Evolutionary conservation across 164 flowering plant genomes (phyloP), one percentile per base, ranked within the genome.

Genomic region (Echeveria elegans): DNA sequence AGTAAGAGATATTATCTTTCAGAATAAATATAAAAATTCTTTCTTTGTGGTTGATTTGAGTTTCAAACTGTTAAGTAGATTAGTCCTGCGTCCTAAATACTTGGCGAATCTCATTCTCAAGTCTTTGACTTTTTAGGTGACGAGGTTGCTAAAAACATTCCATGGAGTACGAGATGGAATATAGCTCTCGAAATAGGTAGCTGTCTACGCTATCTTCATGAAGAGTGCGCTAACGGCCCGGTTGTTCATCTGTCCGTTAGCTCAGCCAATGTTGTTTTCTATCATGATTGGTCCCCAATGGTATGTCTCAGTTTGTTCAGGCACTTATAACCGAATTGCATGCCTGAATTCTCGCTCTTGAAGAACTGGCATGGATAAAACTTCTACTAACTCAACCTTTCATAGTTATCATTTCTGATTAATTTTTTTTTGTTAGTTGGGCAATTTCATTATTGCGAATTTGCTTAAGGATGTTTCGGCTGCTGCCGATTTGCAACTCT

Each of bases 161-260:
- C 78, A 6, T 80, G 83, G 86, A 76, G 68, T 67, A 69, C 58
- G 23, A 75, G 86, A 66, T 74, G 76, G 75, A 38, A 70, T 18
- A 76, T 77, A 45, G 86, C 82, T 60, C 59, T 72, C 1, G 81
- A 70, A 30, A 67, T 82, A 43, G 82, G 80, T 19, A n/a, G n/a
- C n/a, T n/a, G n/a, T n/a, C n/a, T n/a, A n/a, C 75, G 80, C 48
- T 79, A 81, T 67, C 81, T 83, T 64, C 86, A 82, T 11, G 86
- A 82, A 66, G 82, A 82, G 63, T 80, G 82, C 43, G 64, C 53
- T 30, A 79, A 77, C 71, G 82, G 82, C 32, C 81, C 81, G 6
- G 71, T 77, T 66, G 73, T 72, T n/a, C 81, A 78, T 64, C 77
- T 67, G n/a, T 72, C 72, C 24, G 59, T 80, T 45, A 56, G 69